A percentile compares a stretch with the other conserved stretches of the same genome.
Evolutionary conservation across 306 rosid species (phyloP).

Genomic region (Bauhinia variegata): DNA sequence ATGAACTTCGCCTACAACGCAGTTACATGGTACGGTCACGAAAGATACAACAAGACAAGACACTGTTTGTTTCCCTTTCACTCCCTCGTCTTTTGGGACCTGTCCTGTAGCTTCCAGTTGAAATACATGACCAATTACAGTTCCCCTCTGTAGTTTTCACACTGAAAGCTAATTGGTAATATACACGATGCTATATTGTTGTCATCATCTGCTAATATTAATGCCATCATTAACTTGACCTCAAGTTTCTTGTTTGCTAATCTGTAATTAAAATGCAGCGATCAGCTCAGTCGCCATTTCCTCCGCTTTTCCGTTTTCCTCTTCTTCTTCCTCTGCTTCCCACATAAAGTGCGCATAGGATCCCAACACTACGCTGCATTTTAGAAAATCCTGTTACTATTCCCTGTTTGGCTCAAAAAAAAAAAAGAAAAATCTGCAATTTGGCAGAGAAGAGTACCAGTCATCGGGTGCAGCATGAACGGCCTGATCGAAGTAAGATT

Average conservation of each 20-base stretch:
- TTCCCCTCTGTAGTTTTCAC: background rate
- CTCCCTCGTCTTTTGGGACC: conserved; percentile 15
- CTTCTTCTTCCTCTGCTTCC: conserved; percentile 65
- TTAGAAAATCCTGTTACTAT: background rate
- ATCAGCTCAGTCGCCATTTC: conserved; percentile 38
- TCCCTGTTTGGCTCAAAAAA: background rate
- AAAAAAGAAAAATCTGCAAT: background rate
- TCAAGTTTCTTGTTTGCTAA: background rate
- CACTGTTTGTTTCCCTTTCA: too few relatives aligned
- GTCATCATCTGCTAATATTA: background rate
- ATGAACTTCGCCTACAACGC: too few relatives aligned
- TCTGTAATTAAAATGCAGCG: conserved; percentile 38
- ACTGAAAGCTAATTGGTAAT: conserved; percentile 30
- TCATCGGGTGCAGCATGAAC: conserved; percentile 63
- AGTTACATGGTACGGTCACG: too few relatives aligned
- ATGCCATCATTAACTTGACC: too few relatives aligned
- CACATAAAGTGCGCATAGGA: conserved; percentile 71
- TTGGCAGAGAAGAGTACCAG: conserved; percentile 44
- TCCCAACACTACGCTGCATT: conserved; percentile 69
- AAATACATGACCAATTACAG: conserved; percentile 25
- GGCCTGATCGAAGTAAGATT: conserved; percentile 73
- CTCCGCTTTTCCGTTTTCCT: conserved; percentile 24
- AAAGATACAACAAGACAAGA: too few relatives aligned
- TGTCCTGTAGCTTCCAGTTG: conserved; percentile 29
- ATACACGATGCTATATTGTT: conserved; percentile 5